Evolutionary conservation across 108 stramenopile genomes (phyloP).

Genomic region (Craspedostauros australis): DNA sequence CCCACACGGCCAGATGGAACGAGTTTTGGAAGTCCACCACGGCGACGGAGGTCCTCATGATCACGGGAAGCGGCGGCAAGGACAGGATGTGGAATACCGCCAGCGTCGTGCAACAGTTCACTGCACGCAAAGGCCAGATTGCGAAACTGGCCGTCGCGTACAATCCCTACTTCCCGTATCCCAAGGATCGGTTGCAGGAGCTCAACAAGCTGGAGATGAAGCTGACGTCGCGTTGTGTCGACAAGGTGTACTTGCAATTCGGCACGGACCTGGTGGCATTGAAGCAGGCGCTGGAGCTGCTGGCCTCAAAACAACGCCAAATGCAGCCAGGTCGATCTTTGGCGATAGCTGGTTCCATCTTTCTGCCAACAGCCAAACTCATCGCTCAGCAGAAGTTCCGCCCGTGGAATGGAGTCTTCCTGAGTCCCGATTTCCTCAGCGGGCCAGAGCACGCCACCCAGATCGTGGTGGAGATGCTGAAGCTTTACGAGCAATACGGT

Average conservation of each 20-base stretch:
- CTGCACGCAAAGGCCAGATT: not conserved
- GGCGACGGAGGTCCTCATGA: slow-evolving; percentile 17
- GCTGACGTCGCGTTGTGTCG: slow-evolving; percentile 12
- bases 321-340: not conserved
- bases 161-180: slow-evolving; percentile 34
- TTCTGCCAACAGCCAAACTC: slow-evolving; percentile 35
- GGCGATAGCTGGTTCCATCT: slow-evolving; percentile 23
- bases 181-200: slow-evolving; percentile 18
- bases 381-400: slow-evolving; percentile 55
- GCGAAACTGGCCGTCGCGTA: slow-evolving; percentile 29
- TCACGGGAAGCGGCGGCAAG: slow-evolving; percentile 20
- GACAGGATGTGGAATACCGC: slow-evolving; percentile 14
- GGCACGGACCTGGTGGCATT: slow-evolving; percentile 24
- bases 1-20: not conserved
- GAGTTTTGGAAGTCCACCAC: not conserved
- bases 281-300: slow-evolving; percentile 7
- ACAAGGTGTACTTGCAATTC: slow-evolving; percentile 40
- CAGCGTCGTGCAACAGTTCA: not conserved
- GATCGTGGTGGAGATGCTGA: slow-evolving; percentile 29
- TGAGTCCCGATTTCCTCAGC: slow-evolving; percentile 27
- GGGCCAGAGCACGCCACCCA: slow-evolving; percentile 12
- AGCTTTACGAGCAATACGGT: slow-evolving; percentile 18
- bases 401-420: slow-evolving; percentile 47
- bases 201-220: slow-evolving; percentile 19
- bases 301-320: not conserved